Base-by-base conservation (phyloP, 2,329 filamentous ascomycete genomes). In the Sporothrix brasiliensis region DNA sequence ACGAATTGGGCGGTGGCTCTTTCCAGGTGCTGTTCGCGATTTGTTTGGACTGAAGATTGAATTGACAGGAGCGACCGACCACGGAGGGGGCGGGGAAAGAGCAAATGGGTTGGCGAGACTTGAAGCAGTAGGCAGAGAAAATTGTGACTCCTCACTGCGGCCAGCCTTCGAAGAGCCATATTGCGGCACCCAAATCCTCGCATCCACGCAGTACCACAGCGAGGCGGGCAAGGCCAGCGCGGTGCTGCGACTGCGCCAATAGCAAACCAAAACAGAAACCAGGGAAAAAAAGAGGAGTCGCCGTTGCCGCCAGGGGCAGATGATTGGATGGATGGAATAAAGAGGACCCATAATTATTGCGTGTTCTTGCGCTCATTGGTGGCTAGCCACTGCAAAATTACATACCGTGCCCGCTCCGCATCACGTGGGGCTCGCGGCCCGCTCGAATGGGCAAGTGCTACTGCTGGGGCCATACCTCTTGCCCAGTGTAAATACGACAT, bases 21-120 rank as follows among this genome's bases (percentile, higher is more conserved):
- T 73, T 72, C 72, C 65, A 70, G 68, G 11, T 73, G 58, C 67
- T 54, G 39, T 41, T 61, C 41, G 67, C 72, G 69, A 71, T 72
- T 65, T 68, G 61, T 61, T 66, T 65, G 52, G 44, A 72, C 68
- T 68, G 39, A 68, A 68, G 61, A 61, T 73, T 69, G 56, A 58
- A 72, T 71, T 71, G 68, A 60, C n/a, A 72, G 56, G 70, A 71
- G 54, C 67, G 70, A 70, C 68, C 72, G 71, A 73, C 71, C 67
- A 70, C 73, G 73, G 73, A 74, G 73, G 71, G 72, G 73, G 73
- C 72, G 73, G 72, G 72, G 71, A 72, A 71, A 69, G 61, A 54
- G 63, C 60, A 66, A 34, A 54, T 44, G 69, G n/a, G 27, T 54
- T 67, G 21, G 60, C 70, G 63, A 66, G 63, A 67, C 50, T 53